phyloP scores from a whole-genome alignment of 2,329 filamentous ascomycete genomes.

The Metarhizium album region DNA sequence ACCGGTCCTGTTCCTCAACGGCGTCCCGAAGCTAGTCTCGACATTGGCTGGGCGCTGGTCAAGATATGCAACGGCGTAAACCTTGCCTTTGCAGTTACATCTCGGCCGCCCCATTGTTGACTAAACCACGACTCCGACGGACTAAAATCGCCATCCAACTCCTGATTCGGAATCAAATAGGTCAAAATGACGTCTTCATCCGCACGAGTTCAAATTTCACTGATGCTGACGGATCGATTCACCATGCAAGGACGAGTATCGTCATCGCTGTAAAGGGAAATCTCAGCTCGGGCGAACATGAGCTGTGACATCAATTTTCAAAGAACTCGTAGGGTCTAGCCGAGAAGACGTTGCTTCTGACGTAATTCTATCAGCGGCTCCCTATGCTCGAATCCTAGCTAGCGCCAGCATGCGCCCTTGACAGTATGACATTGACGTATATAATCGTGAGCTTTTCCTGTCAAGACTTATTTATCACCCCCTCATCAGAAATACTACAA shows the following conservation, averaged over 20 bases:
- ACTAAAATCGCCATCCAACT: neutral
- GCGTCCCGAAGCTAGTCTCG: too few species aligned
- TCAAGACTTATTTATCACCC: neutral
- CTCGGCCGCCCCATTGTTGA: too few species aligned
- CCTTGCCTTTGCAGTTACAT: too few species aligned
- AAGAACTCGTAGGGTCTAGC: neutral
- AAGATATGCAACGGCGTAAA: too few species aligned
- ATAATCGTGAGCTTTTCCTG: neutral
- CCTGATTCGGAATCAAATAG: neutral
- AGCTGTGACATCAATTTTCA: neutral
- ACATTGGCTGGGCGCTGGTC: too few species aligned
- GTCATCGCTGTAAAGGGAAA: too few species aligned
- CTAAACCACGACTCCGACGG: too few species aligned
- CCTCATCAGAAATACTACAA: too few species aligned
- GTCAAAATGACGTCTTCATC: neutral
- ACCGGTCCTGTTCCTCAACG: too few species aligned
- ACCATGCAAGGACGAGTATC: neutral
- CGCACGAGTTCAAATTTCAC: neutral
- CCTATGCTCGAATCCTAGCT: neutral
- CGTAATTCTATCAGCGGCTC: neutral
- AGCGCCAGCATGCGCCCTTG: neutral
- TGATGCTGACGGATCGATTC: neutral
- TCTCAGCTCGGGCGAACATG: too few species aligned
- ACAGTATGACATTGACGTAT: neutral
- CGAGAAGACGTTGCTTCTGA: neutral